Conservation (phyloP, 192 early-diverging fungal genomes). For the Backusella australiensis region DNA sequence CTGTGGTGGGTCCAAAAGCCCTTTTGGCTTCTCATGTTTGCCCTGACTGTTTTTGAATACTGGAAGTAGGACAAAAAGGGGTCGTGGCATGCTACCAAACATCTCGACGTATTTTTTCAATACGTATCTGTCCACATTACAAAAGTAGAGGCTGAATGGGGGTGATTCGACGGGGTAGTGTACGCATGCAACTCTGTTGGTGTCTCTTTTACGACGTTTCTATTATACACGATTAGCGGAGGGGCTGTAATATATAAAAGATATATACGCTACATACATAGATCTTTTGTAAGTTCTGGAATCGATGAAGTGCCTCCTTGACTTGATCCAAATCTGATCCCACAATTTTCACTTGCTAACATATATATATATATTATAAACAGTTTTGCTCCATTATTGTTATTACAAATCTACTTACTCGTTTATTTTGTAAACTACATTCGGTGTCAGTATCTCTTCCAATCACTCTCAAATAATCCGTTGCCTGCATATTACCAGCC, state of each 20-base stretch:
- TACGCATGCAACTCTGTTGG: neutral
- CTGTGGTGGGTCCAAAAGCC: neutral
- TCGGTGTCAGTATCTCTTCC: constrained; percentile 23
- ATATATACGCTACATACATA: neutral
- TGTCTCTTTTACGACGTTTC: neutral
- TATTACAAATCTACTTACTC: neutral
- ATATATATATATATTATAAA: neutral
- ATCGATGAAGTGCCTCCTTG: constrained; percentile 13
- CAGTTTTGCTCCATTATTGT: too few species aligned
- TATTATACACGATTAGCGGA: neutral
- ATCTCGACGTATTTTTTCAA: neutral
- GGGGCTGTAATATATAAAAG: too few species aligned
- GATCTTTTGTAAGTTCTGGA: constrained; percentile 16
- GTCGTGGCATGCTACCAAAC: neutral
- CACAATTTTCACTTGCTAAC: constrained; percentile 15
- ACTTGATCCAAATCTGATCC: constrained; percentile 10
- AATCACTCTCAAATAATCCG: constrained; percentile 17
- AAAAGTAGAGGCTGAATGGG: neutral
- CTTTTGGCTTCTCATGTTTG: constrained; percentile 6
- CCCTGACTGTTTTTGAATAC: constrained; percentile 6
- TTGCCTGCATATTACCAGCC: neutral
- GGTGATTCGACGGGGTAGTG: neutral
- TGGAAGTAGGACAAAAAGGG: constrained; percentile 17
- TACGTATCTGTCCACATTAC: neutral
- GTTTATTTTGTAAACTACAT: neutral